These are phyloP conservation scores for Turnera subulata DNA, from an alignment of 345 rosid species.

Conservation along the genomic window DNA sequence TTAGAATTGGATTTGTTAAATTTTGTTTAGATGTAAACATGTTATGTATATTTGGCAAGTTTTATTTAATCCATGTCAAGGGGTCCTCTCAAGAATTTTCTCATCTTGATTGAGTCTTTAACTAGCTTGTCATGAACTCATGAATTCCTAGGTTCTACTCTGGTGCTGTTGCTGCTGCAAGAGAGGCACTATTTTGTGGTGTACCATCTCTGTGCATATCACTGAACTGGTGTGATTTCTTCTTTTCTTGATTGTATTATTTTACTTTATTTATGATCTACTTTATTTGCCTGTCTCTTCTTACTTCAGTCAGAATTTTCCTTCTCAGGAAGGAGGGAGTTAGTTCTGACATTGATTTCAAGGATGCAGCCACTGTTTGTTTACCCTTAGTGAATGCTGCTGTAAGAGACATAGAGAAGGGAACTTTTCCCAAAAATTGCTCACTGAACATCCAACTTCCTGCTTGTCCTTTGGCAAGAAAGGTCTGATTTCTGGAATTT, in stretches of 20 bases:
- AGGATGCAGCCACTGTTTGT: slow-evolving; percentile 16
- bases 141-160: slow-evolving; percentile 12
- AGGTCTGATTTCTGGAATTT: background rate
- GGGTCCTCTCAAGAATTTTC: no score
- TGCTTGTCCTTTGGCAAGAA: slow-evolving; percentile 13
- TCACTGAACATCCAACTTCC: slow-evolving; percentile 15
- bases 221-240: slow-evolving; percentile 11
- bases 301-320: background rate
- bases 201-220: slow-evolving; percentile 21
- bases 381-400: slow-evolving; percentile 17
- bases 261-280: background rate
- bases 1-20: no score
- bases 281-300: background rate
- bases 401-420: slow-evolving; percentile 11
- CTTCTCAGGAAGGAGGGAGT: slow-evolving; percentile 9
- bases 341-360: slow-evolving; percentile 16
- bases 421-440: slow-evolving; percentile 9
- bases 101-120: no score
- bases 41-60: no score
- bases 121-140: no score
- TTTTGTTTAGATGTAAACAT: background rate
- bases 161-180: slow-evolving; percentile 18
- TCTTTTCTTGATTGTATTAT: background rate
- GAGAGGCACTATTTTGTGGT: slow-evolving; percentile 20
- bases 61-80: no score